Conservation (phyloP, 139 green algal species). For the Micractinium sp. region DNA sequence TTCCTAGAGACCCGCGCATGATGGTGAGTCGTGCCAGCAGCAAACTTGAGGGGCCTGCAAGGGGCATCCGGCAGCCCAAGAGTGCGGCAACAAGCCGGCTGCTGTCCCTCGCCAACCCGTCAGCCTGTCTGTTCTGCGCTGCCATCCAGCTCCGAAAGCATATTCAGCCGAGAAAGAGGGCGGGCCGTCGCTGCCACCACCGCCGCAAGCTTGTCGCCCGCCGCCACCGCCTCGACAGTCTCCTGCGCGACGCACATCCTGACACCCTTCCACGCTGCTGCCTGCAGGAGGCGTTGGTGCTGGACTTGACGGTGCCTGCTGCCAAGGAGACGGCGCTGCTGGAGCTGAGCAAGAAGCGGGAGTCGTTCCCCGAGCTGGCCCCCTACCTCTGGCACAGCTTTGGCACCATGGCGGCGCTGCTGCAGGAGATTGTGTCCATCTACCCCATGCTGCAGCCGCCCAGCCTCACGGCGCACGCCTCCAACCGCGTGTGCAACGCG, state of each 20-base stretch:
- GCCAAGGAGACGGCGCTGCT: slow-evolving; percentile 94
- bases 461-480: slow-evolving; percentile 92
- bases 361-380: slow-evolving; percentile 96
- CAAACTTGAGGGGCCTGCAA: no score
- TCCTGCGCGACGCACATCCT: no score
- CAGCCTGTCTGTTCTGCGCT: no score
- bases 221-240: background rate
- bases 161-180: no score
- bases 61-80: no score
- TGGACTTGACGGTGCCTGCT: slow-evolving; percentile 77
- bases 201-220: background rate
- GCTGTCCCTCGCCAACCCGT: background rate
- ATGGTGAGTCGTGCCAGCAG: no score
- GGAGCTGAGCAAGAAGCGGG: slow-evolving; percentile 97
- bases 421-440: slow-evolving; percentile 98
- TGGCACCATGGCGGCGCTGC: slow-evolving; percentile 93
- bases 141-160: no score
- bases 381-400: slow-evolving; percentile 97
- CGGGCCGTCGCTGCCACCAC: background rate
- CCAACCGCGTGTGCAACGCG: slow-evolving; percentile 98
- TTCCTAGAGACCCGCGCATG: no score
- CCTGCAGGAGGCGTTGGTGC: slow-evolving; percentile 31
- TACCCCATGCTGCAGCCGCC: slow-evolving; percentile 96
- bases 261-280: background rate
- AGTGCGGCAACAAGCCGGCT: background rate